Base-by-base conservation (phyloP, 805 yeast genomes). In the Yamadazyma tumulicola region DNA sequence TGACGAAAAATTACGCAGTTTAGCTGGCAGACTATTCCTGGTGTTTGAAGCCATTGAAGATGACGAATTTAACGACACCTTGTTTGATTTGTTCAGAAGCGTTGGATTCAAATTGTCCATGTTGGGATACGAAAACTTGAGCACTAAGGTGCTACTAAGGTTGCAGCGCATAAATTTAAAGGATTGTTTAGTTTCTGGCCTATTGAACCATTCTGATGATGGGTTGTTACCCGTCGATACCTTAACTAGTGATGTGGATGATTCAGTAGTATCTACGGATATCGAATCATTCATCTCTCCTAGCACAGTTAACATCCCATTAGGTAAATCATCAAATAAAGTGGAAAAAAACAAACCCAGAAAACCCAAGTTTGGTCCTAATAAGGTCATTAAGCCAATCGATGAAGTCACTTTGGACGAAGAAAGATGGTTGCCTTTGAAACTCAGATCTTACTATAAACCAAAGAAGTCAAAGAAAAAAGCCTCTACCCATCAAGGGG, bases 371-470 rank as follows among this genome's bases (percentile, higher is more conserved):
- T 59, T 59, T 35, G 48, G 61, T 15, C 32, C 55, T 3, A 35
- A 29, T 32, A 63, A 64, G 38, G 51, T 52, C 12, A 13, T 54
- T 14, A 56, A 55, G 34, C 55, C 59, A 5, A 45, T 40, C 16
- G 48, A 47, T 3, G 51, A 56, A 26, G 35, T 57, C 10, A 38
- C 26, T 13, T 46, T 75, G 43, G 60, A 79, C 59, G 31, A 51
- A 44, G 97, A 89, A 58, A 81, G 97, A 62, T 89, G 97, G 97
- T 59, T 91, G 32, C 95, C 96, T 15, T 49, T 84, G 71, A 83
- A 79, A 54, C 94, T 89, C 54, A 77, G 97, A 57, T 74, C 88
- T 5, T 77, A 80, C 48, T 88, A 83, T 63, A 85, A 78, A 57
- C 85, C 94, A 10, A 82, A 85, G 53, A 79, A 77, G 64, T 75